A percentile compares a stretch with the other conserved stretches of the same genome.
These are phyloP conservation scores for Ogataea nonfermentans DNA, from an alignment of 805 yeast species.

Conservation along the genomic window DNA sequence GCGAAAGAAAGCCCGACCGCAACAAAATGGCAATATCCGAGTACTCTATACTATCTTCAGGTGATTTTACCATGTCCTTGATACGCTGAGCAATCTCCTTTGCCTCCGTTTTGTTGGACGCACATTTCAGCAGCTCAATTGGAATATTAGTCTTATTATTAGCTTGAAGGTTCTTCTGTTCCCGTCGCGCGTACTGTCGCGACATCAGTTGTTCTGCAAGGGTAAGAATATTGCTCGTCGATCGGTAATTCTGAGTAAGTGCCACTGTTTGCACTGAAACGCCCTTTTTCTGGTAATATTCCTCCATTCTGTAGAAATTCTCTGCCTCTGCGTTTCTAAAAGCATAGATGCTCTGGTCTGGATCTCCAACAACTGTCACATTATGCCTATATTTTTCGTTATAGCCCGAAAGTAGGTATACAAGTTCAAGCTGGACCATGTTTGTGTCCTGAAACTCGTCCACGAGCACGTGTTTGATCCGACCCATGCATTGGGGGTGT, in stretches of 20 bases:
- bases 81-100: constrained; percentile 57
- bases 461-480: constrained; percentile 69
- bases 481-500: constrained; percentile 44
- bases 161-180: constrained; percentile 44
- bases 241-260: constrained; percentile 74
- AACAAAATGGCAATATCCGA: constrained; percentile 74
- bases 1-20: constrained; percentile 60
- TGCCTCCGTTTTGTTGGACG: constrained; percentile 53
- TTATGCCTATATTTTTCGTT: constrained; percentile 44
- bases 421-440: constrained; percentile 66
- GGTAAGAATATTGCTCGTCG: constrained; percentile 63
- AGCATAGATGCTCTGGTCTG: constrained; percentile 91
- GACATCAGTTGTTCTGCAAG: constrained; percentile 65
- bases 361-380: constrained; percentile 92
- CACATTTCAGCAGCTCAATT: constrained; percentile 44
- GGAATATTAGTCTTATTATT: constrained; percentile 42
- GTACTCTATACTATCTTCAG: constrained; percentile 36
- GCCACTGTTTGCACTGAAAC: constrained; percentile 32
- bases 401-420: constrained; percentile 49
- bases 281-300: constrained; percentile 28
- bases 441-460: constrained; percentile 97
- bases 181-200: constrained; percentile 50
- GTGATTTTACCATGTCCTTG: constrained; percentile 41
- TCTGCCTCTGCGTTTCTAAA: constrained; percentile 76
- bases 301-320: constrained; percentile 60